Base-by-base conservation (phyloP, 1,139 yeast genomes). In the Geotrichum aggregatum region DNA sequence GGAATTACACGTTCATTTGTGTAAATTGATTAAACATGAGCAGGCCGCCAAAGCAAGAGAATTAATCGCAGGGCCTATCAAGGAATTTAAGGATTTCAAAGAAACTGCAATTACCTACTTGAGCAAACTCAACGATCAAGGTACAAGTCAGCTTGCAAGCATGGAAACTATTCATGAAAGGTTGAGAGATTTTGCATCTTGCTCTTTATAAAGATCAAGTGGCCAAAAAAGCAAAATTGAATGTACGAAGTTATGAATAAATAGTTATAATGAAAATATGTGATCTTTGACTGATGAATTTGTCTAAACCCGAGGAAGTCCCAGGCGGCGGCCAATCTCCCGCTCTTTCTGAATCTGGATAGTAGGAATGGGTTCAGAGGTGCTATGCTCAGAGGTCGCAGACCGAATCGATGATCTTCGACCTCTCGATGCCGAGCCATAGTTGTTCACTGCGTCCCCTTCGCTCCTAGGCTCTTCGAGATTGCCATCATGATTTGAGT, bases 301-400 rank as follows among this genome's bases (percentile, higher is more conserved):
- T n/a, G n/a, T n/a, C n/a, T n/a, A n/a, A n/a, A 14, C 42, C 10
- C 42, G 30, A 21, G 42, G 42, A 22, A 39, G 16, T 11, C 26
- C 42, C 4, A 39, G 16, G 10, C 13, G 42, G 5, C 30, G 28
- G n/a, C 42, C 42, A 13, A 21, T 28, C 7, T 39, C 52, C 2
- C 52, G 22, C 18, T 43, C 47, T 16, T 43, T 43, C 22, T 43
- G 47, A 33, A 43, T 39, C 16, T 21, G 24, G 11, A 21, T 19
- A 3, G 51, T 47, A n/a, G 54, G 47, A 13, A 47, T 51, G 13
- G 54, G 49, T 13, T 47, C 54, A 10, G 44, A 40, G 13, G 39
- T 44, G 21, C 51, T 51, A 34, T 51, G 44, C 24, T 51, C 54
- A 24, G 50, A 45, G 5, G 47, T 38, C 22, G 24, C 26, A n/a